Conservation (phyloP, 148 eudicot genomes). For the Fagopyrum homotropicum region DNA sequence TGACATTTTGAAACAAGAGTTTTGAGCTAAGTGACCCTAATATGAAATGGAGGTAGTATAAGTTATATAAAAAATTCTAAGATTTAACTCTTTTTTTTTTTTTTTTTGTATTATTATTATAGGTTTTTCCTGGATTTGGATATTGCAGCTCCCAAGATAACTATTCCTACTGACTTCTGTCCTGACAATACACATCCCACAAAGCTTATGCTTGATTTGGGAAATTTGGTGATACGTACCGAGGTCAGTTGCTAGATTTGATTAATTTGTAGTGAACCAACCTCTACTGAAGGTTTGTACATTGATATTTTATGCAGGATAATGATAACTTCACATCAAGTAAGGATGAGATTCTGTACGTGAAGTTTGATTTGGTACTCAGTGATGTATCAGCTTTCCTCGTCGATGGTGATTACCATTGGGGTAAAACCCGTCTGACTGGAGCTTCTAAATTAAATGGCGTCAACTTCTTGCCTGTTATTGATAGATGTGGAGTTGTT, state of each 20-base stretch:
- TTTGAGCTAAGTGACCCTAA: too few relatives aligned
- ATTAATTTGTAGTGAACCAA: not conserved
- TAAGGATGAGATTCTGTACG: constrained; percentile 57
- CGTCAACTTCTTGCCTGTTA: constrained; percentile 66
- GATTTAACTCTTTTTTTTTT: not conserved
- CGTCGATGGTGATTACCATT: constrained; percentile 82
- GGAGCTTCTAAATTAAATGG: constrained; percentile 25
- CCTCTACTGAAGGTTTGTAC: not conserved
- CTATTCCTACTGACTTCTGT: constrained; percentile 78
- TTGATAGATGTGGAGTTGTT: constrained; percentile 87
- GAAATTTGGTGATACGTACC: constrained; percentile 70
- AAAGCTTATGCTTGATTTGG: constrained; percentile 91
- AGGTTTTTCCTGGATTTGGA: constrained; percentile 95
- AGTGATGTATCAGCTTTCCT: constrained; percentile 92
- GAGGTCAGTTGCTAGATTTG: constrained; percentile 39
- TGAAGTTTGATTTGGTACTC: constrained; percentile 84
- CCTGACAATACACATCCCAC: constrained; percentile 70
- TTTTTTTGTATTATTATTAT: constrained; percentile 12
- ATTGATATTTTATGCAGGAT: constrained; percentile 45
- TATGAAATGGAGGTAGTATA: too few relatives aligned
- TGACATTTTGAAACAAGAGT: too few relatives aligned
- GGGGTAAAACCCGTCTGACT: constrained; percentile 47
- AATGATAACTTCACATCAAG: constrained; percentile 39
- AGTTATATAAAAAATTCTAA: not conserved
- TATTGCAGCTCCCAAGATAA: constrained; percentile 97